Conservation (phyloP, 176 grass and related monocot species). For the Musa troglodytarum region DNA sequence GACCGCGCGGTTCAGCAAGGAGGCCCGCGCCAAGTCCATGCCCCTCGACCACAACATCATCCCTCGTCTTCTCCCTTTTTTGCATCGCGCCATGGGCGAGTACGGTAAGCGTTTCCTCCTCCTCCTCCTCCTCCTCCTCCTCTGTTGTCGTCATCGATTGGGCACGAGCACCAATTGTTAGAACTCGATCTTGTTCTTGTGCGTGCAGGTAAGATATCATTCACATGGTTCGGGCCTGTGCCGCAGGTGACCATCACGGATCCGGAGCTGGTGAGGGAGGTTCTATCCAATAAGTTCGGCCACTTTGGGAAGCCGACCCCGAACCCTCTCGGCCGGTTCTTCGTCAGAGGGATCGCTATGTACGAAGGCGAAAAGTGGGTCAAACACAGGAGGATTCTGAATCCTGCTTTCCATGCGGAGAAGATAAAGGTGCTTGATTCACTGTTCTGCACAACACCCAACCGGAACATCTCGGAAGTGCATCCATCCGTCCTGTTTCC, state of each 20-base stretch:
- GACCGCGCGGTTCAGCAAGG: not conserved
- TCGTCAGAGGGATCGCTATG: conserved; percentile 8
- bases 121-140: not conserved
- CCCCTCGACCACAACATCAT: conserved; percentile 41
- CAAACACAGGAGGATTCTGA: conserved; percentile 53
- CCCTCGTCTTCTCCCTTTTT: conserved; percentile 22
- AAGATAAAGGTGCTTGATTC: conserved; percentile 39
- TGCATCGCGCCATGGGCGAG: conserved; percentile 11
- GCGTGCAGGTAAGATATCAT: conserved; percentile 29
- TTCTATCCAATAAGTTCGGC: conserved; percentile 38
- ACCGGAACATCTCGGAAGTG: too few relatives aligned
- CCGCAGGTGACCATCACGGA: conserved; percentile 48
- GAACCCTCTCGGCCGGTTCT: not conserved
- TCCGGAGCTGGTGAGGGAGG: conserved; percentile 38
- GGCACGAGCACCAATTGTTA: too few relatives aligned
- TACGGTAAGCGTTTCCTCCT: conserved; percentile 19
- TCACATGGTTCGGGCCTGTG: conserved; percentile 42
- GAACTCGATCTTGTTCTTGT: too few relatives aligned
- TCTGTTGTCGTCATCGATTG: too few relatives aligned
- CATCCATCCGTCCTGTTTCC: too few relatives aligned
- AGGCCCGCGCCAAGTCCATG: conserved; percentile 28
- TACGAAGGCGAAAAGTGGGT: conserved; percentile 60
- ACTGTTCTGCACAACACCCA: too few relatives aligned
- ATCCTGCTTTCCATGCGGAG: conserved; percentile 59
- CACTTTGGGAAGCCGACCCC: conserved; percentile 27